phyloP scores from a whole-genome alignment of 2,329 filamentous ascomycete genomes.

The Coleophoma eucalyptorum region DNA sequence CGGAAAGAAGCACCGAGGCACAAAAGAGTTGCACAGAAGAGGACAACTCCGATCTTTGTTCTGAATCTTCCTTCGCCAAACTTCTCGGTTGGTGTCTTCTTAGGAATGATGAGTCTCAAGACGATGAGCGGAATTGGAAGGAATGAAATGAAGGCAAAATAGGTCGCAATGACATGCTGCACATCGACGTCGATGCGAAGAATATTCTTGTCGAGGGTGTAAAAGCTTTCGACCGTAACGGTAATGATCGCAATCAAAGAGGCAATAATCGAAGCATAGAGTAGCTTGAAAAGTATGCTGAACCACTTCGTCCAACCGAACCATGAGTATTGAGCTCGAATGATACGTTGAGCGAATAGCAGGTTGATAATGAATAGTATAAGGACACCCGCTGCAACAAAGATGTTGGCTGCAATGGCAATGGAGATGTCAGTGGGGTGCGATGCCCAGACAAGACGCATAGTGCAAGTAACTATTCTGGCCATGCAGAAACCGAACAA shows the following conservation, averaged over 20 bases:
- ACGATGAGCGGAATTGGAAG: conserved; percentile 58
- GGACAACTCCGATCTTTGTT: conserved; percentile 63
- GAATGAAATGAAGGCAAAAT: conserved; percentile 62
- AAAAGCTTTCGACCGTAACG: conserved; percentile 61
- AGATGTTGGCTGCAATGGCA: conserved; percentile 20
- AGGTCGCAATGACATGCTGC: conserved; percentile 58
- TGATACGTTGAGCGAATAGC: conserved; percentile 69
- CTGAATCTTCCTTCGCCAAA: conserved; percentile 66
- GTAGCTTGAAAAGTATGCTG: conserved; percentile 46
- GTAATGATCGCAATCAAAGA: conserved; percentile 65
- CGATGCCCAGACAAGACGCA: conserved; percentile 61
- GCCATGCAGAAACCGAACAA: conserved; percentile 52
- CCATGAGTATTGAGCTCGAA: conserved; percentile 67
- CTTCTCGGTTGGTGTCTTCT: conserved; percentile 41
- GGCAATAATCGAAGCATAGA: conserved; percentile 54
- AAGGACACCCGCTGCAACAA: conserved; percentile 43
- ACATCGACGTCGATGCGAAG: conserved; percentile 54
- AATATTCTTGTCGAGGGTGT: conserved; percentile 52
- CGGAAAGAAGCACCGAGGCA: conserved; percentile 69
- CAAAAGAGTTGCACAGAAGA: conserved; percentile 55
- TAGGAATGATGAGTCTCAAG: conserved; percentile 41
- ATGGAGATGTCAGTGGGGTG: conserved; percentile 12
- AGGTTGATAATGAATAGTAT: conserved; percentile 77
- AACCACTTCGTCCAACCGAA: conserved; percentile 64
- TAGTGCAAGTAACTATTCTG: conserved; percentile 24